A percentile compares a stretch with the other conserved stretches of the same genome.
Evolutionary conservation across 202 grass and related monocot genomes (phyloP).

Genomic region (Bolboschoenoplectus hybrid): DNA sequence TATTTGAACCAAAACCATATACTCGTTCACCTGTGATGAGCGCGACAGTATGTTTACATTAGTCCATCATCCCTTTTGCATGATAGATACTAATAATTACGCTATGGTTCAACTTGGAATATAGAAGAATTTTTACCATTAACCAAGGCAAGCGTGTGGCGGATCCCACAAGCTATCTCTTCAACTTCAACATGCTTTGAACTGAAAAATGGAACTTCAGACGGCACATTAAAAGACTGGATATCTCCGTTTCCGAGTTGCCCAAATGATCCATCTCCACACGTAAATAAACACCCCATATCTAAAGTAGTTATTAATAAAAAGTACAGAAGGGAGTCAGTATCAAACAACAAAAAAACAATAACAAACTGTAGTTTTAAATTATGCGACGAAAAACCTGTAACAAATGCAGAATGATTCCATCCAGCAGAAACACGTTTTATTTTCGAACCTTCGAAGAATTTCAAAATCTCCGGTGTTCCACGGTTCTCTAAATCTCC

Average conservation of each 20-base stretch:
- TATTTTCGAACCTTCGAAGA: conserved; percentile 62
- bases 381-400: conserved; percentile 64
- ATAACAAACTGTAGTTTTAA: conserved; percentile 32
- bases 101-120: conserved; percentile 20
- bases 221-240: conserved; percentile 59
- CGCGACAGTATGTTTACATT: conserved; percentile 5
- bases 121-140: conserved; percentile 55
- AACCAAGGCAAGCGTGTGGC: conserved; percentile 83
- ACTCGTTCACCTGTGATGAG: conserved; percentile 52
- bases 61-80: not conserved
- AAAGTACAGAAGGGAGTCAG: conserved; percentile 26
- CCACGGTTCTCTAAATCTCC: conserved; percentile 52
- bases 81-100: not conserved
- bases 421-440: conserved; percentile 83
- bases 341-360: conserved; percentile 15
- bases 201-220: conserved; percentile 63
- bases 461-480: conserved; percentile 59
- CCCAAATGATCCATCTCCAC: conserved; percentile 94
- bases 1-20: conserved; percentile 82
- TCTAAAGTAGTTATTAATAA: conserved; percentile 46
- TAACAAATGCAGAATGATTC: conserved; percentile 97
- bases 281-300: conserved; percentile 72
- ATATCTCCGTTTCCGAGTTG: conserved; percentile 85
- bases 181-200: conserved; percentile 57
- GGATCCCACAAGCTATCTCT: conserved; percentile 87